phyloP scores from a whole-genome alignment of 148 eudicot genomes.

The Selenicereus undatus region DNA sequence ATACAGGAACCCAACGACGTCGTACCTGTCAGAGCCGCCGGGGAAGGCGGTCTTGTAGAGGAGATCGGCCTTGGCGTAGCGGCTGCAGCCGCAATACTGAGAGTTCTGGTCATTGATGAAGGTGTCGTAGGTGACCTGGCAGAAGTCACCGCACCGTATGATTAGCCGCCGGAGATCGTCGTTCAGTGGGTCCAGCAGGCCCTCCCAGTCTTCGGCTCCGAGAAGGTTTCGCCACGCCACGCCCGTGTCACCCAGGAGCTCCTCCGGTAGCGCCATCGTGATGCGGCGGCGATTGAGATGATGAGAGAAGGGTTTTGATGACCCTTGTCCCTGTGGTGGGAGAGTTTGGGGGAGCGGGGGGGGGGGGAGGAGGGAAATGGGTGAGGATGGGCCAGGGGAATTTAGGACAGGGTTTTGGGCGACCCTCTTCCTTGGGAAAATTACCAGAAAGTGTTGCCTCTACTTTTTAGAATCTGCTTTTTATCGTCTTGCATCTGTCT shows the following conservation, averaged over 20 bases:
- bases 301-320: background rate
- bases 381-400: too few species aligned
- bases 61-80: slow-evolving; percentile 31
- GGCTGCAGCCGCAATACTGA: slow-evolving; percentile 41
- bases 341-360: too few species aligned
- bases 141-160: slow-evolving; percentile 80
- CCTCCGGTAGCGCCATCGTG: slow-evolving; percentile 29
- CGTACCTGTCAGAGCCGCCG: slow-evolving; percentile 24
- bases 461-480: too few species aligned
- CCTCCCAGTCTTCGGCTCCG: slow-evolving; percentile 69
- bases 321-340: too few species aligned
- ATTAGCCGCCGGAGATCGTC: slow-evolving; percentile 56
- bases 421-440: too few species aligned
- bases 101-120: slow-evolving; percentile 45
- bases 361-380: too few species aligned
- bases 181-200: slow-evolving; percentile 62
- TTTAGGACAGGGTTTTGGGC: too few species aligned
- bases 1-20: slow-evolving; percentile 47
- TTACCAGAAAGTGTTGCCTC: too few species aligned
- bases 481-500: too few species aligned
- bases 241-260: background rate
- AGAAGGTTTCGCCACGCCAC: slow-evolving; percentile 37
- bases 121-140: slow-evolving; percentile 81
- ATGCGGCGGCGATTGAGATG: background rate
- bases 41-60: slow-evolving; percentile 32